Conservation (phyloP, 2,329 filamentous ascomycete species). For the Penicillium brevicompactum region DNA sequence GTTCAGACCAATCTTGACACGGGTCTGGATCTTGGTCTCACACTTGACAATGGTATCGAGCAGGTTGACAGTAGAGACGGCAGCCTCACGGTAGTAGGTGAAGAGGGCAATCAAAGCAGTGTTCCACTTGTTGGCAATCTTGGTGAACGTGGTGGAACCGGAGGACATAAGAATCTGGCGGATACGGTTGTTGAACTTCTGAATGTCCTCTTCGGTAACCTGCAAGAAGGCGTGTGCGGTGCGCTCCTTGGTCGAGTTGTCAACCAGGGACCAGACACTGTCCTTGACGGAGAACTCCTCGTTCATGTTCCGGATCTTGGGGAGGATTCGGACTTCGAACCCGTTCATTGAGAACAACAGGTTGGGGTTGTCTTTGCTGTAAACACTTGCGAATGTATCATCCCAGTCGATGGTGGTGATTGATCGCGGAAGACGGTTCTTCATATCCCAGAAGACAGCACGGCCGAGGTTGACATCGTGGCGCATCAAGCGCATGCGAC, state of each 20-base stretch:
- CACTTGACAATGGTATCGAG: conserved; percentile 99
- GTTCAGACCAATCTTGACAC: conserved; percentile 97
- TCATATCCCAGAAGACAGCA: conserved; percentile 98
- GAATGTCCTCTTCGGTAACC: conserved; percentile 95
- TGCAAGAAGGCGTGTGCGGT: conserved; percentile 97
- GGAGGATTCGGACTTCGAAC: conserved; percentile 94
- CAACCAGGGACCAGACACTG: conserved; percentile 95
- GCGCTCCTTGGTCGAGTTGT: conserved; percentile 94
- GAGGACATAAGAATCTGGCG: conserved; percentile 99
- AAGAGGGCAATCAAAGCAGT: conserved; percentile 95
- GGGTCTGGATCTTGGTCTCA: conserved; percentile 98
- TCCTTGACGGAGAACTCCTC: conserved; percentile 98
- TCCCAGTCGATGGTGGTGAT: conserved; percentile 99
- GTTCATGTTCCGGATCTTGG: conserved; percentile 91
- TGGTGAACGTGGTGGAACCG: conserved; percentile 98
- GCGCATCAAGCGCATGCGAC: conserved; percentile 95
- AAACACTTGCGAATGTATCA: conserved; percentile 96
- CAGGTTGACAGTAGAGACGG: conserved; percentile 89
- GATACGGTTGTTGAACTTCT: conserved; percentile 99
- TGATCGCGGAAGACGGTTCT: conserved; percentile 91
- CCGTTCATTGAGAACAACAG: conserved; percentile 96
- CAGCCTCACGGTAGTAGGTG: conserved; percentile 97
- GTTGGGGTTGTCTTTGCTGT: conserved; percentile 97
- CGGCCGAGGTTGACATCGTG: conserved; percentile 97
- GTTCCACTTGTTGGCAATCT: conserved; percentile 99